These are phyloP conservation scores for Chrysoporthe puriensis DNA, from an alignment of 2,329 filamentous ascomycete species.

Conservation along the genomic window DNA sequence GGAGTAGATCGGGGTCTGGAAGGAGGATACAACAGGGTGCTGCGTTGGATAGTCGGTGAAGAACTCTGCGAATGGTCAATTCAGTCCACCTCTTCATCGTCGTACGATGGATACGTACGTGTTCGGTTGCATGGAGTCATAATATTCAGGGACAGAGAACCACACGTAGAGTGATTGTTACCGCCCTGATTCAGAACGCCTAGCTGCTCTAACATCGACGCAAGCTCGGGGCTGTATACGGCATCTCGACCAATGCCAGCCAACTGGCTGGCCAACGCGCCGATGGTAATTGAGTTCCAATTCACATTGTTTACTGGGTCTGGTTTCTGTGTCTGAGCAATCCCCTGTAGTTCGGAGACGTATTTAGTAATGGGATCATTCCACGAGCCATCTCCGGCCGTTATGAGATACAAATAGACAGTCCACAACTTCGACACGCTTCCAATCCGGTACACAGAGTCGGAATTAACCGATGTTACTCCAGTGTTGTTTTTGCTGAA, in stretches of 20 bases:
- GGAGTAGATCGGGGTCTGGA: slow-evolving; percentile 40
- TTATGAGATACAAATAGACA: slow-evolving; percentile 45
- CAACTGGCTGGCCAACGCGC: slow-evolving; percentile 42
- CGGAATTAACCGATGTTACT: slow-evolving; percentile 34
- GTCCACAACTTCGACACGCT: slow-evolving; percentile 52
- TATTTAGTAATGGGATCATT: slow-evolving; percentile 46
- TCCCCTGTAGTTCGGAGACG: slow-evolving; percentile 44
- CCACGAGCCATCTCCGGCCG: slow-evolving; percentile 45
- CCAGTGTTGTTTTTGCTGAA: slow-evolving; percentile 30
- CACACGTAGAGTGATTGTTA: slow-evolving; percentile 12
- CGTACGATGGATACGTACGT: background rate
- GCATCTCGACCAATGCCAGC: slow-evolving; percentile 41
- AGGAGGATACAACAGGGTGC: slow-evolving; percentile 40
- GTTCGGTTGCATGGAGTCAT: slow-evolving; percentile 27
- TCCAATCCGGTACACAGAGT: slow-evolving; percentile 45
- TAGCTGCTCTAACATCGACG: slow-evolving; percentile 4
- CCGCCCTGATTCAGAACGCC: slow-evolving; percentile 26
- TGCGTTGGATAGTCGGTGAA: slow-evolving; percentile 36
- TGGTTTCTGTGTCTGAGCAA: slow-evolving; percentile 19
- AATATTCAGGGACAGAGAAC: slow-evolving; percentile 25
- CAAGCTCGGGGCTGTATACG: background rate
- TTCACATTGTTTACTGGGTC: slow-evolving; percentile 35
- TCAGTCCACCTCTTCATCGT: background rate
- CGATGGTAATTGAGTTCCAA: slow-evolving; percentile 43
- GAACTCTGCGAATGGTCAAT: slow-evolving; percentile 25